These are phyloP conservation scores for Erodium maritimum DNA, from an alignment of 345 rosid species.

Conservation along the genomic window DNA sequence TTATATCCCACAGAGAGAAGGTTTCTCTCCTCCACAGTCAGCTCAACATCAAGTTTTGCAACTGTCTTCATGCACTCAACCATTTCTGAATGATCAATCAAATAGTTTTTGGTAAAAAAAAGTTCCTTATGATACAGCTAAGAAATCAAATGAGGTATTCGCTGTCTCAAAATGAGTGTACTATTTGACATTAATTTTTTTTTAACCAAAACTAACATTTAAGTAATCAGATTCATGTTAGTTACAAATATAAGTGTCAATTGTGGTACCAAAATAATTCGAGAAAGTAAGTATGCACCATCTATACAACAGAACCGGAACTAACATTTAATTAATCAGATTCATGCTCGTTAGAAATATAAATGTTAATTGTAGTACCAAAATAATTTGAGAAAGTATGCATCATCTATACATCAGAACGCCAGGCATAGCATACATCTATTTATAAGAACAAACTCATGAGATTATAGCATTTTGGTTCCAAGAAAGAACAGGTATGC, in stretches of 20 bases:
- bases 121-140: not conserved
- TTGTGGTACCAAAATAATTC: not conserved
- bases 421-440: not conserved
- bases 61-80: constrained; percentile 9
- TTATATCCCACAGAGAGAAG: constrained; percentile 11
- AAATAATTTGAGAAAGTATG: not conserved
- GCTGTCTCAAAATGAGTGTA: too few species aligned
- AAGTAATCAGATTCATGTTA: not conserved
- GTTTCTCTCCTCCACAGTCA: constrained; percentile 10
- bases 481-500: not conserved
- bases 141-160: not conserved
- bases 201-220: not conserved
- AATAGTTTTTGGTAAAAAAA: not conserved
- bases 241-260: not conserved
- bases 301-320: not conserved
- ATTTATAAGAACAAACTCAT: not conserved
- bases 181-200: too few species aligned
- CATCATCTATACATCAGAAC: not conserved
- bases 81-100: constrained; percentile 5
- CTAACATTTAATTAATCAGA: not conserved
- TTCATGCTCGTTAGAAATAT: not conserved
- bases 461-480: not conserved
- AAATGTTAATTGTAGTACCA: not conserved
- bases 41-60: constrained; percentile 8
- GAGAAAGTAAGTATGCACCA: not conserved